Percentiles rank a stretch among this genome's conserved stretches.
Evolutionary conservation across 2,329 filamentous ascomycete species (phyloP).

Genomic region (Berkeleyomyces rouxiae): DNA sequence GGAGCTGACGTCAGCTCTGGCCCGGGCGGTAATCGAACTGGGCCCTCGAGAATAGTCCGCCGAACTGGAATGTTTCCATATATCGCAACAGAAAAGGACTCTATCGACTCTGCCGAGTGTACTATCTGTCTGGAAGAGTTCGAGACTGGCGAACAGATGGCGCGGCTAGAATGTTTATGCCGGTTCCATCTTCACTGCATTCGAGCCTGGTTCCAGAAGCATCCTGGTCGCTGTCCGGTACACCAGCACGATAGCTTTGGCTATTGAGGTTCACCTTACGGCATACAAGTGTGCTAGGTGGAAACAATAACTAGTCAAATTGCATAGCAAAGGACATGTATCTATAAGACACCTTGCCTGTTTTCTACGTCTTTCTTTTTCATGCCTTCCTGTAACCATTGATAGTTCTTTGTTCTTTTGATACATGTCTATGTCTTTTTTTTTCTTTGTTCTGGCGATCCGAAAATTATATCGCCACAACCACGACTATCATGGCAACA

Average conservation of each 20-base stretch:
- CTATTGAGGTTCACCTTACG: conserved; percentile 19
- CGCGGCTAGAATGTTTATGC: conserved; percentile 49
- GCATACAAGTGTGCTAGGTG: too few species aligned
- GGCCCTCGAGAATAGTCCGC: conserved; percentile 23
- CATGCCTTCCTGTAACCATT: neutral
- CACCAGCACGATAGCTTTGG: conserved; percentile 48
- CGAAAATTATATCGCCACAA: neutral
- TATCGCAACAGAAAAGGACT: conserved; percentile 49
- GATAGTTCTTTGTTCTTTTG: neutral
- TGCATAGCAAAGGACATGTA: too few species aligned
- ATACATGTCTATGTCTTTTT: neutral
- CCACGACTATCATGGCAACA: neutral
- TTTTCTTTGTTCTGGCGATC: neutral
- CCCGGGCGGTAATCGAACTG: neutral
- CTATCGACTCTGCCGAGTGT: conserved; percentile 49
- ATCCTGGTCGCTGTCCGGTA: conserved; percentile 47
- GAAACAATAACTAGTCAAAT: too few species aligned
- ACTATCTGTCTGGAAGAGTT: conserved; percentile 54
- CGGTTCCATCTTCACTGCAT: conserved; percentile 47
- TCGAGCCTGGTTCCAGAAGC: conserved; percentile 42
- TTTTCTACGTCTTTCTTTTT: neutral
- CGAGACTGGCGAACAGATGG: conserved; percentile 44
- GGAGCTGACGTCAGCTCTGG: neutral
- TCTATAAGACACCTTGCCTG: too few species aligned
- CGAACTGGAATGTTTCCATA: conserved; percentile 48